A percentile compares a stretch with the other conserved stretches of the same genome.
These are phyloP conservation scores for Phialophora verrucosa DNA, from an alignment of 2,329 filamentous ascomycete species.

Conservation along the genomic window DNA sequence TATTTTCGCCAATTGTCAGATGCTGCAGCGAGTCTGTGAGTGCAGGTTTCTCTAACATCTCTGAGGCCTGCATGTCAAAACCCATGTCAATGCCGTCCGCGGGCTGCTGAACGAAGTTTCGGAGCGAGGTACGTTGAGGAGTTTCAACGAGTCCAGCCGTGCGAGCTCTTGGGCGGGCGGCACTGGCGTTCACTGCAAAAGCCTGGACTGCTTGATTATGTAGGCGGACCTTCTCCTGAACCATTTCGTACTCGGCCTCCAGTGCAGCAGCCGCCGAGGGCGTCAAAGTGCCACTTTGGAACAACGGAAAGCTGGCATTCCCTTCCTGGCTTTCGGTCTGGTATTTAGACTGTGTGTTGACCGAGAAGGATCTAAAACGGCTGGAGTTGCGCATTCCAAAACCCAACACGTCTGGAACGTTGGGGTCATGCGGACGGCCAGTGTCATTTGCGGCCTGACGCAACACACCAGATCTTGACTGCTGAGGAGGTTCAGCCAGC, in stretches of 20 bases:
- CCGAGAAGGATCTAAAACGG: constrained; percentile 94
- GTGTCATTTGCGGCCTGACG: constrained; percentile 62
- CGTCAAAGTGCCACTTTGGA: constrained; percentile 65
- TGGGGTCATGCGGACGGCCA: constrained; percentile 55
- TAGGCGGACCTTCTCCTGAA: constrained; percentile 75
- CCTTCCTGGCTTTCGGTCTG: constrained; percentile 85
- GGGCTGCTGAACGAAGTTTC: constrained; percentile 70
- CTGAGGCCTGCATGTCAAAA: constrained; percentile 31
- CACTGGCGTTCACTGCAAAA: constrained; percentile 82
- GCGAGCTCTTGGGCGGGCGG: constrained; percentile 81
- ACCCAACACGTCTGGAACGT: constrained; percentile 70
- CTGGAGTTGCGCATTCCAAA: constrained; percentile 78
- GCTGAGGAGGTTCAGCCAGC: constrained; percentile 89
- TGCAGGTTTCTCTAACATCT: constrained; percentile 22
- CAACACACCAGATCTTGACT: constrained; percentile 73
- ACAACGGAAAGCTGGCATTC: constrained; percentile 60
- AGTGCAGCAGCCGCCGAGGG: constrained; percentile 60
- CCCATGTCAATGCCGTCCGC: constrained; percentile 24
- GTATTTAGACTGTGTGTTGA: constrained; percentile 97
- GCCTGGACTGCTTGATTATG: constrained; percentile 94
- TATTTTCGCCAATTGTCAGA: constrained; percentile 32
- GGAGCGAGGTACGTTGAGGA: constrained; percentile 65
- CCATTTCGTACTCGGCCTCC: constrained; percentile 64
- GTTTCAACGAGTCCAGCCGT: constrained; percentile 92
- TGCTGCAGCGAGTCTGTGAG: constrained; percentile 36